Conservation (phyloP, 1,139 yeast genomes). For the Lodderomyces oxycetoniae region DNA sequence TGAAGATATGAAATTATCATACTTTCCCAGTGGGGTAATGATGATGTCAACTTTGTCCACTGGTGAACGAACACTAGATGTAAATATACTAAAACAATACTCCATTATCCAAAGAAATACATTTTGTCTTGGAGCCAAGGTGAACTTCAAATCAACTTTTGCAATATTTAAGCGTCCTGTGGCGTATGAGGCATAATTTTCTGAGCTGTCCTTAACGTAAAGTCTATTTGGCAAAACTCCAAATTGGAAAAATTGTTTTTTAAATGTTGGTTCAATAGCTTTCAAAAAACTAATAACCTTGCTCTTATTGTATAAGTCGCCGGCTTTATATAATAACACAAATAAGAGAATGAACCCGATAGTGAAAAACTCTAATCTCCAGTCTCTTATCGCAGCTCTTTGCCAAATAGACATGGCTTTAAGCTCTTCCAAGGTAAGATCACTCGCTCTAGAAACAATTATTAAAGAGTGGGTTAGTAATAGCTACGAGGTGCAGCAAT, state of each 20-base stretch:
- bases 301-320: conserved; percentile 53
- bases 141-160: conserved; percentile 56
- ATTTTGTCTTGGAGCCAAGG: conserved; percentile 78
- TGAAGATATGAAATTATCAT: conserved; percentile 71
- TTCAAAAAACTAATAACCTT: conserved; percentile 49
- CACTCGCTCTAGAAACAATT: conserved; percentile 6
- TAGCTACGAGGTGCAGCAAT: neutral
- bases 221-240: conserved; percentile 56
- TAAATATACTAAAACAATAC: conserved; percentile 50
- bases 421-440: conserved; percentile 48
- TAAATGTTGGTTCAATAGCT: conserved; percentile 45
- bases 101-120: conserved; percentile 60
- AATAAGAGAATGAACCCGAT: conserved; percentile 46
- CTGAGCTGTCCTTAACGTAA: conserved; percentile 64
- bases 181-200: conserved; percentile 73
- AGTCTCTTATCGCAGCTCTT: conserved; percentile 55
- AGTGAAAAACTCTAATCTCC: conserved; percentile 69
- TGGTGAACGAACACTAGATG: conserved; percentile 46
- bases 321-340: conserved; percentile 47
- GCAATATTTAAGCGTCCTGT: conserved; percentile 81
- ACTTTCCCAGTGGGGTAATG: conserved; percentile 56
- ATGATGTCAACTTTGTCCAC: conserved; percentile 59
- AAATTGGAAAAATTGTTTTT: conserved; percentile 71
- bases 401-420: conserved; percentile 44
- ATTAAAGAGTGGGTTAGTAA: neutral